These are phyloP conservation scores for Aspergillus baeticus DNA, from an alignment of 495 filamentous ascomycete species.

Conservation along the genomic window DNA sequence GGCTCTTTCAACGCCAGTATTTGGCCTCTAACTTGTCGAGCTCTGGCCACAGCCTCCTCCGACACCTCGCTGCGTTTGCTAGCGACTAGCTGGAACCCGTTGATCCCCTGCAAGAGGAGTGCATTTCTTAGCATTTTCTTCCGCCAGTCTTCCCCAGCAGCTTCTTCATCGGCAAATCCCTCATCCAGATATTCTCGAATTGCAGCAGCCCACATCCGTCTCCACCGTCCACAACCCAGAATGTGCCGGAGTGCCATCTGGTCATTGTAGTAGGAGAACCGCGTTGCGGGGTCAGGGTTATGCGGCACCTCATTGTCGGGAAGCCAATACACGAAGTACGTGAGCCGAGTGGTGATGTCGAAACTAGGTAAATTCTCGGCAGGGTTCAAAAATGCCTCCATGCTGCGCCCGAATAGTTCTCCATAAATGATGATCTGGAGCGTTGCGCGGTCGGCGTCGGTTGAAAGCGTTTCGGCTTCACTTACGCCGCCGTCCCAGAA, in stretches of 20 bases:
- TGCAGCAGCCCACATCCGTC: slow-evolving; percentile 18
- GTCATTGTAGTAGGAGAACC: slow-evolving; percentile 3
- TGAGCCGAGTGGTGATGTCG: slow-evolving; percentile 25
- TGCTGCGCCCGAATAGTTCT: slow-evolving; percentile 32
- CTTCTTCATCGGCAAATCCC: neutral
- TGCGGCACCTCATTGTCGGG: slow-evolving; percentile 16
- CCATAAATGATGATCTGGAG: slow-evolving; percentile 39
- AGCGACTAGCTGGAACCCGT: slow-evolving; percentile 35
- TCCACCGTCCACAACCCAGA: slow-evolving; percentile 17
- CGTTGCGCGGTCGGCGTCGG: slow-evolving; percentile 24
- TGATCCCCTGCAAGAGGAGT: slow-evolving; percentile 70
- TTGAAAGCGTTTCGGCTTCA: slow-evolving; percentile 31
- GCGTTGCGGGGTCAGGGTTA: neutral
- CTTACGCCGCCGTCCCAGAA: slow-evolving; percentile 37
- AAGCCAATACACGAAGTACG: slow-evolving; percentile 39
- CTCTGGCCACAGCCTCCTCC: neutral
- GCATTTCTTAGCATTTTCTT: slow-evolving; percentile 67
- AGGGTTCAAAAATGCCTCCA: slow-evolving; percentile 22
- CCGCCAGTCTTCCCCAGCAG: slow-evolving; percentile 45
- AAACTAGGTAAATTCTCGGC: neutral
- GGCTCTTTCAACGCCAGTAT: slow-evolving; percentile 8
- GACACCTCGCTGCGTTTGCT: slow-evolving; percentile 3
- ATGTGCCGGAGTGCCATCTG: slow-evolving; percentile 18
- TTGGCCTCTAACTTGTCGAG: slow-evolving; percentile 3
- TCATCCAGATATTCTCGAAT: slow-evolving; percentile 7